phyloP scores from a whole-genome alignment of 2,329 filamentous ascomycete genomes.

The Cadophora gregata region DNA sequence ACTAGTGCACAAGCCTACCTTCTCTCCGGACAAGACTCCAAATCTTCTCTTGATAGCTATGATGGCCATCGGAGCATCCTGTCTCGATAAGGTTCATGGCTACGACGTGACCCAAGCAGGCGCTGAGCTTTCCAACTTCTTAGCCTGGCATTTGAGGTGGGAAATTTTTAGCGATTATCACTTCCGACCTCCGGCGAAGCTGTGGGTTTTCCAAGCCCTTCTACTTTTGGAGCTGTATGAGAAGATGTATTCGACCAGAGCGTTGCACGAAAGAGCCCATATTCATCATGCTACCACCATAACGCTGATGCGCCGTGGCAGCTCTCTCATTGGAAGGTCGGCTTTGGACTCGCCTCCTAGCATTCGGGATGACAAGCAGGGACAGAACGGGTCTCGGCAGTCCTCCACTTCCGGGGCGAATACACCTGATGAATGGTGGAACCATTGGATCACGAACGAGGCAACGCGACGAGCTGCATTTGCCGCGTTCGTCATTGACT shows the following conservation, averaged over 20 bases:
- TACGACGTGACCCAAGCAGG: slow-evolving; percentile 75
- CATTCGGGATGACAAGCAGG: slow-evolving; percentile 53
- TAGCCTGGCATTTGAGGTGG: slow-evolving; percentile 94
- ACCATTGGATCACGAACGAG: slow-evolving; percentile 93
- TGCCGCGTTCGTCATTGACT: slow-evolving; percentile 93
- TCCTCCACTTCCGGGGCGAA: slow-evolving; percentile 69
- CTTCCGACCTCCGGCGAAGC: slow-evolving; percentile 88
- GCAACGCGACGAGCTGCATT: slow-evolving; percentile 89
- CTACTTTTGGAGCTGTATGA: slow-evolving; percentile 91
- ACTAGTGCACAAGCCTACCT: slow-evolving; percentile 84
- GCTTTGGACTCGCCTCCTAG: slow-evolving; percentile 84
- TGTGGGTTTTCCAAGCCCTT: slow-evolving; percentile 95
- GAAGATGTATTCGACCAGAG: slow-evolving; percentile 95
- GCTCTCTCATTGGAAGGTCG: slow-evolving; percentile 86
- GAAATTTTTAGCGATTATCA: slow-evolving; percentile 89
- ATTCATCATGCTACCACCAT: slow-evolving; percentile 97
- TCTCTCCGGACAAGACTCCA: slow-evolving; percentile 84
- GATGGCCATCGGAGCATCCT: slow-evolving; percentile 91
- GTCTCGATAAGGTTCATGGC: slow-evolving; percentile 82
- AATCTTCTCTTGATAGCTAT: slow-evolving; percentile 85
- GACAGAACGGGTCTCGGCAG: slow-evolving; percentile 60
- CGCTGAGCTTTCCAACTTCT: slow-evolving; percentile 85
- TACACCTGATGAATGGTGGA: slow-evolving; percentile 90
- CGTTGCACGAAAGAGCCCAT: slow-evolving; percentile 91
- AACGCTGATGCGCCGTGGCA: slow-evolving; percentile 91